A percentile compares a stretch with the other conserved stretches of the same genome.
phyloP scores from a whole-genome alignment of 371 early-diverging fungal species.

The Mortierella sp. region DNA sequence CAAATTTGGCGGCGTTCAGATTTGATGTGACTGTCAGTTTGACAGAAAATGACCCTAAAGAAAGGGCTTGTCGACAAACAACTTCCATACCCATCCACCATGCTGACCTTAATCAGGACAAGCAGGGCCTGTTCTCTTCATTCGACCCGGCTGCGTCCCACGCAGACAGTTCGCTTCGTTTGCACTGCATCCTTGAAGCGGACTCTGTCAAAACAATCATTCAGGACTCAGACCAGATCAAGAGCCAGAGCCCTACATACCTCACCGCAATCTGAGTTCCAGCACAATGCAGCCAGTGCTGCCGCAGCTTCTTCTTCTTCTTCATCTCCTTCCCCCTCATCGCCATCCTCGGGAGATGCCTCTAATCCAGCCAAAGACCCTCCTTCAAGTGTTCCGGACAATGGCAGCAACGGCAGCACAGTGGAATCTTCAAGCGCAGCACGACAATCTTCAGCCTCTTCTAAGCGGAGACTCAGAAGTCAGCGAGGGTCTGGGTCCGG shows the following conservation, averaged over 20 bases:
- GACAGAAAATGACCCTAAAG: too few relatives aligned
- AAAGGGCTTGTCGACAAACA: too few relatives aligned
- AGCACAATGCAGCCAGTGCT: background rate
- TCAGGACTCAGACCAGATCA: too few relatives aligned
- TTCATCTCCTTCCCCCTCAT: background rate
- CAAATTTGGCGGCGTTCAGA: too few relatives aligned
- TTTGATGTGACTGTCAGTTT: too few relatives aligned
- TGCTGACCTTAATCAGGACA: conserved; percentile 1
- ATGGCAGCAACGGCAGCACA: background rate
- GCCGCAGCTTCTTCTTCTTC: background rate
- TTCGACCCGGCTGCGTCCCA: too few relatives aligned
- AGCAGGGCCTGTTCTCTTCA: too few relatives aligned
- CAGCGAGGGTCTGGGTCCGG: conserved; percentile 9
- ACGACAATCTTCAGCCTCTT: background rate
- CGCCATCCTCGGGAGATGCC: background rate
- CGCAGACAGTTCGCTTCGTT: too few relatives aligned
- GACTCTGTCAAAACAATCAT: too few relatives aligned
- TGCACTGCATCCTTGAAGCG: too few relatives aligned
- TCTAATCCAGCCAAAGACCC: background rate
- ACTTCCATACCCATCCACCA: background rate
- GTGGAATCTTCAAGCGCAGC: conserved; percentile 11
- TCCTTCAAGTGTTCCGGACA: background rate
- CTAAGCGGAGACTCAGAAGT: conserved; percentile 19
- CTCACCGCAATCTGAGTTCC: background rate
- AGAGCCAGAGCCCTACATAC: background rate